Evolutionary conservation across 306 rosid species (phyloP), one percentile per base, ranked within the genome.

Genomic region (Gynostemma pentaphyllum): DNA sequence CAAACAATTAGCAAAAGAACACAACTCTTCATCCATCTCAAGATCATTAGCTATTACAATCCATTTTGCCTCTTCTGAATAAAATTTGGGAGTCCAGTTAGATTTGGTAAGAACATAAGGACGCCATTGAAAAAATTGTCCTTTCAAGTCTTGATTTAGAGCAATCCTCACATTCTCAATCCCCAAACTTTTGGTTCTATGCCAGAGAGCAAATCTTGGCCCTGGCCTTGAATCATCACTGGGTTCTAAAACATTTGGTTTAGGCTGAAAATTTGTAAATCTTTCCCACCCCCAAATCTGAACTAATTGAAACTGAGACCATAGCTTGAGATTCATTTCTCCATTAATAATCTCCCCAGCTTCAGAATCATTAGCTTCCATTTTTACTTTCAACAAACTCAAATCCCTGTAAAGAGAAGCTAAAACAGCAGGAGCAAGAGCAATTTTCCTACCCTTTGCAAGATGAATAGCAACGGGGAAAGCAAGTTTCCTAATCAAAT

Each of bases 231-330:
- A n/a, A n/a, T n/a, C n/a, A 26, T 77, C 67, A 1, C 32, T 76
- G 32, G 1, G 0, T 32, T 30, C 36, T 28, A 46, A 21, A 19
- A 12, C 5, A 2, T 45, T 53, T 0, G 79, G 77, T 7, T 62
- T n/a, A 40, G 83, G 87, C 45, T n/a, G n/a, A n/a, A n/a, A 74
- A 72, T 26, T 53, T 15, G 16, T 14, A 63, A 85, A 50, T 42
- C 92, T 82, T 70, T 85, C 92, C 88, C 80, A 82, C 9, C 45
- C 79, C 92, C 88, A 85, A 62, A 85, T 13, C 39, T 80, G 88
- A 65, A 85, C 84, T 47, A 82, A 70, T 24, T 78, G 75, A 71
- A 78, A 72, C 27, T 82, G 86, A 53, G 92, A 80, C 18, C 45
- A 29, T 5, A 85, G 54, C 10, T 3, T 16, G 23, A 74, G 57